These are phyloP conservation scores for Ophiostoma fasciatum DNA, from an alignment of 2,329 filamentous ascomycete genomes.

Conservation along the genomic window DNA sequence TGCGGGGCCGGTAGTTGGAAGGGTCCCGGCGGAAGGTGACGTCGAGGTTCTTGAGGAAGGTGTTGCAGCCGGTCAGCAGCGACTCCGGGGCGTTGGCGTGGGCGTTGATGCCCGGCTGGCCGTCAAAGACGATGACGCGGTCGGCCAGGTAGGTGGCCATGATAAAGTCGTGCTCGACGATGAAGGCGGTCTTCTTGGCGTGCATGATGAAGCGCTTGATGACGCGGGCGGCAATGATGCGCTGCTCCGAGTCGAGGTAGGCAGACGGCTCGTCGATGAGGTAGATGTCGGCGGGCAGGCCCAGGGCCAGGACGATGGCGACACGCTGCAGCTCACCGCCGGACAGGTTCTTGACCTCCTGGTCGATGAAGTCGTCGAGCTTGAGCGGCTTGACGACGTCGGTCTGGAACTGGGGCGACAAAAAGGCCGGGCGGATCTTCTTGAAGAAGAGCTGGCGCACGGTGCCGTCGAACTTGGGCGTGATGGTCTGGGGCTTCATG, in stretches of 20 bases:
- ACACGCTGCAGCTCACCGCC: constrained; percentile 99
- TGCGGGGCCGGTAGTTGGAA: constrained; percentile 88
- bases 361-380: constrained; percentile 97
- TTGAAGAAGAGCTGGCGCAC: constrained; percentile 99
- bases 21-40: constrained; percentile 98
- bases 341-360: constrained; percentile 97
- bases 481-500: constrained; percentile 92
- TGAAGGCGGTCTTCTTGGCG: constrained; percentile 97
- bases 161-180: constrained; percentile 99
- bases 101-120: constrained; percentile 74
- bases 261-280: constrained; percentile 95
- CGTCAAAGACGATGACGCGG: constrained; percentile 96
- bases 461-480: constrained; percentile 92
- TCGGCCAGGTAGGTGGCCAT: constrained; percentile 58
- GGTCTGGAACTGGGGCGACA: constrained; percentile 96
- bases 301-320: constrained; percentile 91
- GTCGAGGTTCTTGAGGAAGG: constrained; percentile 88
- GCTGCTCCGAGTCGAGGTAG: constrained; percentile 97
- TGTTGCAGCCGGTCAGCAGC: constrained; percentile 88
- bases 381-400: constrained; percentile 99
- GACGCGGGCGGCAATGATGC: constrained; percentile 91
- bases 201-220: constrained; percentile 99
- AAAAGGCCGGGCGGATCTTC: constrained; percentile 94
- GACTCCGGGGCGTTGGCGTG: constrained; percentile 85
- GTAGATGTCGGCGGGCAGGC: constrained; percentile 93